Conservation (phyloP, 768 basidiomycete species). For the Agrocybe pediades region DNA sequence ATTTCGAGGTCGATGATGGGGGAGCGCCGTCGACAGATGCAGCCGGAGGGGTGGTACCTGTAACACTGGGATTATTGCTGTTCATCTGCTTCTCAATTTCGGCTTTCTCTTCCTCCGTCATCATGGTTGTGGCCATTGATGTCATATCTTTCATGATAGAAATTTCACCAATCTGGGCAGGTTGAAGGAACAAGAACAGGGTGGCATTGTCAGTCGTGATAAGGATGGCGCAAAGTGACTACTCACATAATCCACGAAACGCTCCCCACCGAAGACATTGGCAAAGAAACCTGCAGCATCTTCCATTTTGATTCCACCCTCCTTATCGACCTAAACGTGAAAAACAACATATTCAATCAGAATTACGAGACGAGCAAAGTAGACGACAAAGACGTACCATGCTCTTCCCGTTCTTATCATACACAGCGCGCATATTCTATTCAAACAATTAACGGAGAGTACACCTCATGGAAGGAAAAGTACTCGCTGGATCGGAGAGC, state of each 20-base stretch:
- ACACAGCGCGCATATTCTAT: slow-evolving; percentile 83
- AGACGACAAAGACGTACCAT: slow-evolving; percentile 53
- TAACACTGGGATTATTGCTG: slow-evolving; percentile 10
- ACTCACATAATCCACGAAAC: slow-evolving; percentile 87
- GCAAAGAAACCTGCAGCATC: slow-evolving; percentile 96
- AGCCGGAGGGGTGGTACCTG: slow-evolving; percentile 4
- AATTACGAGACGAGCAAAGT: too few species aligned
- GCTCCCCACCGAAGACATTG: slow-evolving; percentile 93
- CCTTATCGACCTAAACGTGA: slow-evolving; percentile 64
- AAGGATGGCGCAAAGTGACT: neutral
- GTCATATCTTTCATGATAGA: slow-evolving; percentile 94
- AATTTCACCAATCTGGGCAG: slow-evolving; percentile 98
- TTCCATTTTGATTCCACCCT: slow-evolving; percentile 77
- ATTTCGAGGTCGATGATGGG: neutral
- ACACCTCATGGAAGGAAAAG: neutral
- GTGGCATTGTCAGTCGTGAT: neutral
- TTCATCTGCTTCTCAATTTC: slow-evolving; percentile 80
- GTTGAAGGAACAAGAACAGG: neutral
- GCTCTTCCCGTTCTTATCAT: slow-evolving; percentile 93
- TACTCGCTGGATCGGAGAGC: slow-evolving; percentile 75
- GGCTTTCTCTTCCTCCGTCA: slow-evolving; percentile 90
- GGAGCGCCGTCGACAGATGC: neutral
- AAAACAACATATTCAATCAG: too few species aligned
- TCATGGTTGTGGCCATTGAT: slow-evolving; percentile 79
- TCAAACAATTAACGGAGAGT: slow-evolving; percentile 6